Conservation (phyloP, 2,329 filamentous ascomycete species). For the Pseudocercospora cruenta region DNA sequence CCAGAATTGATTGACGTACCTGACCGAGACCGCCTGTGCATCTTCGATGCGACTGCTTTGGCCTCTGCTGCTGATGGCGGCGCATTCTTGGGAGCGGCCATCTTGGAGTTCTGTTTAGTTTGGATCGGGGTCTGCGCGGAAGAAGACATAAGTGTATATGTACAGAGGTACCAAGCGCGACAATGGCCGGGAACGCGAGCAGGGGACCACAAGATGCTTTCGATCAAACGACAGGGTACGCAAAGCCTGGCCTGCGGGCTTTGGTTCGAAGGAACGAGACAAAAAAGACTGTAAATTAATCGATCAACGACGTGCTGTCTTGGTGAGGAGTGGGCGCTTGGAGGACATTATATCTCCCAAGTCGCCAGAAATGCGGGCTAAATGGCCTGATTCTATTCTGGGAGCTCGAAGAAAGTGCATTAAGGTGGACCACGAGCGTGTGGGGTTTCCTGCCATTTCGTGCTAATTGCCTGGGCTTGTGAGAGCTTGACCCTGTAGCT, state of each 20-base stretch:
- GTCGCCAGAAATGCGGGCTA: slow-evolving; percentile 44
- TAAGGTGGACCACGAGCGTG: slow-evolving; percentile 22
- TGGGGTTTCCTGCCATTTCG: slow-evolving; percentile 29
- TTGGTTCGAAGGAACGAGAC: slow-evolving; percentile 42
- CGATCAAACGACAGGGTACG: slow-evolving; percentile 48
- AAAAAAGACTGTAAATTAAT: slow-evolving; percentile 53
- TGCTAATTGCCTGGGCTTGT: slow-evolving; percentile 31
- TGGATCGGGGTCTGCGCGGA: slow-evolving; percentile 46
- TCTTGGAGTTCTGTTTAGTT: slow-evolving; percentile 47
- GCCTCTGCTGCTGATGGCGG: slow-evolving; percentile 53
- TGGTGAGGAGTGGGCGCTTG: slow-evolving; percentile 39
- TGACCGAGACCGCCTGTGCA: slow-evolving; percentile 92
- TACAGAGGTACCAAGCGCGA: slow-evolving; percentile 41
- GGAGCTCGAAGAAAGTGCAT: slow-evolving; percentile 37
- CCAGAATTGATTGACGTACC: slow-evolving; percentile 63
- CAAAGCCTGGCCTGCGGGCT: slow-evolving; percentile 54
- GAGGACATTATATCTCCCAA: slow-evolving; percentile 53
- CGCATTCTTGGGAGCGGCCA: slow-evolving; percentile 53
- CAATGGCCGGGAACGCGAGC: slow-evolving; percentile 37
- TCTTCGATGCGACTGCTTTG: slow-evolving; percentile 70
- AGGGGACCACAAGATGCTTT: slow-evolving; percentile 37
- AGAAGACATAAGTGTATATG: slow-evolving; percentile 52
- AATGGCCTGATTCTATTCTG: slow-evolving; percentile 52
- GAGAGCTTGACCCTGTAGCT: slow-evolving; percentile 24
- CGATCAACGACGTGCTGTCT: slow-evolving; percentile 44